phyloP scores from a whole-genome alignment of 176 grass and related monocot species.

The Oryza australiensis region DNA sequence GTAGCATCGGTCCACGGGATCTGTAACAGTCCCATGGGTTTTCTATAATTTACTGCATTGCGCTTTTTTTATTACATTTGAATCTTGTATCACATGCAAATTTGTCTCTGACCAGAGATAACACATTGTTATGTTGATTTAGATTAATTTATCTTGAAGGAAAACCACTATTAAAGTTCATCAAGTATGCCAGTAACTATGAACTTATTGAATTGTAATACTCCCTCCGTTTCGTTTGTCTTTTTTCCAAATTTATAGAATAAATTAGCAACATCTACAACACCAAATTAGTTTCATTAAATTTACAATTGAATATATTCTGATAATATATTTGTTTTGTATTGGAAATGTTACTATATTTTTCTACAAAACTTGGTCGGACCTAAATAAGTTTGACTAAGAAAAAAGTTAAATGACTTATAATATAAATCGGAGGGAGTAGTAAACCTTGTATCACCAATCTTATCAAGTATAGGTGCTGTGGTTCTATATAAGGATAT shows the following conservation, averaged over 20 bases:
- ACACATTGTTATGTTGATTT: background rate
- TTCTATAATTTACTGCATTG: background rate
- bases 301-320: no score
- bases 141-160: background rate
- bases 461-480: background rate
- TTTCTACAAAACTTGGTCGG: no score
- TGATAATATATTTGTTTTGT: no score
- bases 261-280: no score
- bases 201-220: background rate
- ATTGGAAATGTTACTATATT: no score
- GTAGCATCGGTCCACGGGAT: background rate
- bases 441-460: background rate
- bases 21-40: background rate
- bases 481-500: conserved; percentile 19
- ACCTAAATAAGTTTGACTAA: no score
- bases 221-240: no score
- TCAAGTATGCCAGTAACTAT: background rate
- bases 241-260: no score
- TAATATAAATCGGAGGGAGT: no score
- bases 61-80: background rate
- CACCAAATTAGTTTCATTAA: no score
- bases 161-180: conserved; percentile 12
- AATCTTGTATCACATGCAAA: conserved; percentile 10
- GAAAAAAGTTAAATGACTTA: no score
- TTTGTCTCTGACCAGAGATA: background rate